Conservation (phyloP, 2,329 filamentous ascomycete genomes). For the Aureobasidium sp. region DNA sequence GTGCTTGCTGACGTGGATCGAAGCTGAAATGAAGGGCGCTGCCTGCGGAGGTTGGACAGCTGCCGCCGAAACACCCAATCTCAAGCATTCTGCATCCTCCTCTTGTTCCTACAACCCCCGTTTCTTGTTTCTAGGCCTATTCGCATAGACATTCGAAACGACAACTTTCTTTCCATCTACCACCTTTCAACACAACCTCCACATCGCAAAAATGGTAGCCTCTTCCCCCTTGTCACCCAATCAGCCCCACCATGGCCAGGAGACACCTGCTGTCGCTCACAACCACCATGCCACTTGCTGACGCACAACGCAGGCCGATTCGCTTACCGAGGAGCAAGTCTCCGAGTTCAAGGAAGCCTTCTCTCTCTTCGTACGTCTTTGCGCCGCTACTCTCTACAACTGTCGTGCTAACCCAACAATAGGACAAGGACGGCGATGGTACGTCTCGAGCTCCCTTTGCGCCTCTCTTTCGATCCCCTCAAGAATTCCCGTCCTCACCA, state of each 20-base stretch:
- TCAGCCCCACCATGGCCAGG: constrained; percentile 17
- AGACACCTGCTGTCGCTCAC: background rate
- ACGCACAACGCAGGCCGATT: constrained; percentile 65
- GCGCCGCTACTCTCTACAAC: background rate
- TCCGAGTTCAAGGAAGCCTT: constrained; percentile 99
- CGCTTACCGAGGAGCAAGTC: constrained; percentile 98
- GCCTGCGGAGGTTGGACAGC: background rate
- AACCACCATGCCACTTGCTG: constrained; percentile 8
- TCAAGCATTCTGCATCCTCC: background rate
- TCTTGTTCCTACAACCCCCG: background rate
- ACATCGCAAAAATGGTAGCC: constrained; percentile 20
- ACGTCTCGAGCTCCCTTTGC: constrained; percentile 18
- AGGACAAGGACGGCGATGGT: constrained; percentile 54
- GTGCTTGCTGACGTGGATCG: background rate
- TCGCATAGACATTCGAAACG: background rate
- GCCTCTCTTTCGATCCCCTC: background rate
- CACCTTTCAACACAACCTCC: background rate
- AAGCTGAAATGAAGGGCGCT: background rate
- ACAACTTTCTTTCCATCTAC: background rate
- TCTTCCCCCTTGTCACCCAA: background rate
- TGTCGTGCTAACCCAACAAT: background rate
- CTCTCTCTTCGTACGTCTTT: constrained; percentile 88
- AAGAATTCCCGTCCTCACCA: background rate
- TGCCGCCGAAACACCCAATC: background rate
- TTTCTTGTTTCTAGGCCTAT: background rate